Base-by-base conservation (phyloP, 179 eudicot genomes). In the Actinidia chinensis region DNA sequence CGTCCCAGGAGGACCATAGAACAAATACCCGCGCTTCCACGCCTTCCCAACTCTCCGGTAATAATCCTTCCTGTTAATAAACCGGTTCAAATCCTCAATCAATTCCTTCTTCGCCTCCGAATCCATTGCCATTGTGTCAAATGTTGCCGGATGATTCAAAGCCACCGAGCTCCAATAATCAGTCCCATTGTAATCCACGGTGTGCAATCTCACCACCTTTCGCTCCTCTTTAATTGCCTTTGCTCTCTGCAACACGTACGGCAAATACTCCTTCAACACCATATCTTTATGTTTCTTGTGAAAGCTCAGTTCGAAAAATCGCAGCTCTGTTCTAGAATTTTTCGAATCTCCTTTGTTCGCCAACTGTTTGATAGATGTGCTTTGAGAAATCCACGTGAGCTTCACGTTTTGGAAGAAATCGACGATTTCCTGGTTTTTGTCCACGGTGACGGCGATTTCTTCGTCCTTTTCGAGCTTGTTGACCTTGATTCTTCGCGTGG, bases 1-100 rank as follows among this genome's bases (percentile, higher is more conserved):
- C 0, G 92, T 87, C 8, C 92, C 92, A 0, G 90, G 90, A 8
- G 92, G 92, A 1, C 92, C 92, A 59, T 80, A 85, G 0, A 87
- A 70, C 85, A 87, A 79, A 54, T 89, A 89, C 77, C 92, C 92
- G 0, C 92, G 77, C 51, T 89, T 89, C 92, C 92, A 89, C n/a
- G 86, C 90, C 79, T 78, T 89, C 56, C 92, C 92, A 10, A 89
- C 88, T 22, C 86, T 86, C 79, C 83, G 79, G 17, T 89, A 89
- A 61, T 80, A 87, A 8, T 87, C 89, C 76, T 74, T 84, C 86
- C 89, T 61, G 5, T n/a, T 75, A 0, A 83, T 25, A 14, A 89
- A 89, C 81, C 47, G 71, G 0, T 85, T 78, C 12, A 89, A 23
- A 84, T 89, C 92, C 60, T 81, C 88, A 1, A 87, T 73, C 50